These are phyloP conservation scores for Penicillium argentinense DNA, from an alignment of 495 filamentous ascomycete species.

Conservation along the genomic window DNA sequence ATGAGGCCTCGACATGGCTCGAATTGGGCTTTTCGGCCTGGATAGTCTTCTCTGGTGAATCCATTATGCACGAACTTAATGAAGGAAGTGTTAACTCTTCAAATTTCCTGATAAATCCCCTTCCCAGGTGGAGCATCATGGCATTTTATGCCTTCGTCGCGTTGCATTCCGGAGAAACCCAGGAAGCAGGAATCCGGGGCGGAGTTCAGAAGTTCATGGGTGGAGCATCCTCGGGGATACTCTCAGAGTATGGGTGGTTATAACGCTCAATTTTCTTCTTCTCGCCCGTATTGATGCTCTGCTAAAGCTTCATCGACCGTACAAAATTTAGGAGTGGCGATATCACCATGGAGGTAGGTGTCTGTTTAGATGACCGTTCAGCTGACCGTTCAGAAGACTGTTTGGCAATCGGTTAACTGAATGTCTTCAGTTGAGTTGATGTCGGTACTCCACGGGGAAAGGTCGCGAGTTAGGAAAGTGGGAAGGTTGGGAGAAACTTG, in stretches of 20 bases:
- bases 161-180: not conserved
- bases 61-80: too few species aligned
- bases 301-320: too few species aligned
- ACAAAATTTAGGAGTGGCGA: too few species aligned
- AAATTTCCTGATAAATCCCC: not conserved
- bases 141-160: slow-evolving; percentile 3
- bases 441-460: not conserved
- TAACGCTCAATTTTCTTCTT: too few species aligned
- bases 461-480: not conserved
- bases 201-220: not conserved
- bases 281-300: too few species aligned
- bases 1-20: slow-evolving; percentile 3
- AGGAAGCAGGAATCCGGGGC: not conserved
- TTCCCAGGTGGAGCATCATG: not conserved
- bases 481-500: not conserved
- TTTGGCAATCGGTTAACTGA: too few species aligned
- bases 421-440: not conserved
- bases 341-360: too few species aligned
- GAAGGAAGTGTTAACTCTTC: too few species aligned
- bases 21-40: slow-evolving; percentile 4
- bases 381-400: not conserved
- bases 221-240: slow-evolving; percentile 4
- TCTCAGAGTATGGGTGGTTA: not conserved
- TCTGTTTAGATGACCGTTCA: too few species aligned
- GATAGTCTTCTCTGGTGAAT: not conserved